phyloP scores from a whole-genome alignment of 1,284 basidiomycete genomes.

The Malassezia cuniculi region DNA sequence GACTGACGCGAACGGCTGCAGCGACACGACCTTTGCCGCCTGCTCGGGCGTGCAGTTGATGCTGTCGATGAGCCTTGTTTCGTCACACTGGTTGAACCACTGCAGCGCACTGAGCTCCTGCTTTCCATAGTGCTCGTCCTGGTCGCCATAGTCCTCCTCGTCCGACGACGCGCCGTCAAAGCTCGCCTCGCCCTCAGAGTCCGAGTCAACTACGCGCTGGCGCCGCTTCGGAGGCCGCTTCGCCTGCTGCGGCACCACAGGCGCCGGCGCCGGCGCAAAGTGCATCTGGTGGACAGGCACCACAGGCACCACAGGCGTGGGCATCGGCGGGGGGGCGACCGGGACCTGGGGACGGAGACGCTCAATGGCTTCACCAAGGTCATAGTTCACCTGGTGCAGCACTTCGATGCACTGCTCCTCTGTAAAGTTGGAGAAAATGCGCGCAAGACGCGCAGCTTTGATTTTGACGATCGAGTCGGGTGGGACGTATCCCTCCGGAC shows the following conservation, averaged over 20 bases:
- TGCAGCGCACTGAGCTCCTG: slow-evolving; percentile 45
- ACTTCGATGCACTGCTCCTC: slow-evolving; percentile 13
- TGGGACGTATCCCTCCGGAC: neutral
- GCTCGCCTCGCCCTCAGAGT: slow-evolving; percentile 7
- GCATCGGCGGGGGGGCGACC: slow-evolving; percentile 1
- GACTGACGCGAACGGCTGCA: slow-evolving; percentile 68
- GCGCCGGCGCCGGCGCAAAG: neutral
- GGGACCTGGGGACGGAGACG: slow-evolving; percentile 10
- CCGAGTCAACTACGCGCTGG: slow-evolving; percentile 9
- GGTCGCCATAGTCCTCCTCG: slow-evolving; percentile 19
- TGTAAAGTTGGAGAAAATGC: slow-evolving; percentile 11
- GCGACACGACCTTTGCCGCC: slow-evolving; percentile 62
- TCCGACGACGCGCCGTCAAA: slow-evolving; percentile 18
- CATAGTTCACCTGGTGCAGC: slow-evolving; percentile 9
- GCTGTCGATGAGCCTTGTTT: slow-evolving; percentile 68
- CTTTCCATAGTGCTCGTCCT: slow-evolving; percentile 22
- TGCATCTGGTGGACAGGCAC: too few species aligned
- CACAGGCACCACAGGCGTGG: neutral
- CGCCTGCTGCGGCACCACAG: neutral
- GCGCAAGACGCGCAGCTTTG: slow-evolving; percentile 14
- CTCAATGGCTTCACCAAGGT: slow-evolving; percentile 15
- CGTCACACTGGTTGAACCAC: slow-evolving; percentile 71
- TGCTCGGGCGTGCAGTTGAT: slow-evolving; percentile 76
- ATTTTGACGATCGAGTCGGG: slow-evolving; percentile 12
- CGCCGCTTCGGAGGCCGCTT: slow-evolving; percentile 11